Evolutionary conservation across 768 basidiomycete genomes (phyloP).

Genomic region (Candolleomyces aberdarensis): DNA sequence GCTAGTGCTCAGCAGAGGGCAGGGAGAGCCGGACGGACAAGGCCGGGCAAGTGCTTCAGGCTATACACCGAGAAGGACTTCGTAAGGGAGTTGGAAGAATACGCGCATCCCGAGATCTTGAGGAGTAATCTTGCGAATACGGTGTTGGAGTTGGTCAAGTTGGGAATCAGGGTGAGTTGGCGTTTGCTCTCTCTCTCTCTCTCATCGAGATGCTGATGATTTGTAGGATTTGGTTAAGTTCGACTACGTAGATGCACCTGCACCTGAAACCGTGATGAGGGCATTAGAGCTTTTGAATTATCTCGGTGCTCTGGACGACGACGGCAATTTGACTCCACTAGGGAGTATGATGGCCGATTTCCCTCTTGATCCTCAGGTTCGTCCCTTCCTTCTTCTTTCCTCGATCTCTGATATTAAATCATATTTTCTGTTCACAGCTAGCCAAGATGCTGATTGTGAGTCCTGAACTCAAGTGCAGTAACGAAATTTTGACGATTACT

Average conservation of each 20-base stretch:
- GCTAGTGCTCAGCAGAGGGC: constrained; percentile 95
- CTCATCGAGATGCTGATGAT: background rate
- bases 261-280: constrained; percentile 95
- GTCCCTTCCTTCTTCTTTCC: constrained; percentile 11
- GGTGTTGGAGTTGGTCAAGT: constrained; percentile 89
- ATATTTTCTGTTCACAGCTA: constrained; percentile 41
- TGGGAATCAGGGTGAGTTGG: constrained; percentile 73
- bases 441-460: constrained; percentile 93
- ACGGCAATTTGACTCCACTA: constrained; percentile 83
- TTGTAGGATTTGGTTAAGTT: constrained; percentile 77
- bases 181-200: background rate
- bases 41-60: constrained; percentile 96
- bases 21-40: constrained; percentile 92
- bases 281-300: constrained; percentile 93
- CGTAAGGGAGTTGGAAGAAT: constrained; percentile 92
- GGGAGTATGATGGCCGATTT: constrained; percentile 97
- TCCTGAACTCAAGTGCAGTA: constrained; percentile 93
- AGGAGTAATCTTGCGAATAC: constrained; percentile 91
- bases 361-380: constrained; percentile 94
- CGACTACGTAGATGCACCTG: constrained; percentile 90
- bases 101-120: constrained; percentile 95
- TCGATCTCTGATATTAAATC: background rate
- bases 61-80: constrained; percentile 97
- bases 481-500: constrained; percentile 92
- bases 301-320: constrained; percentile 89